Evolutionary conservation across 2,329 filamentous ascomycete species (phyloP), one percentile per base, ranked within the genome.

Genomic region (Penicillium psychrosexuale): DNA sequence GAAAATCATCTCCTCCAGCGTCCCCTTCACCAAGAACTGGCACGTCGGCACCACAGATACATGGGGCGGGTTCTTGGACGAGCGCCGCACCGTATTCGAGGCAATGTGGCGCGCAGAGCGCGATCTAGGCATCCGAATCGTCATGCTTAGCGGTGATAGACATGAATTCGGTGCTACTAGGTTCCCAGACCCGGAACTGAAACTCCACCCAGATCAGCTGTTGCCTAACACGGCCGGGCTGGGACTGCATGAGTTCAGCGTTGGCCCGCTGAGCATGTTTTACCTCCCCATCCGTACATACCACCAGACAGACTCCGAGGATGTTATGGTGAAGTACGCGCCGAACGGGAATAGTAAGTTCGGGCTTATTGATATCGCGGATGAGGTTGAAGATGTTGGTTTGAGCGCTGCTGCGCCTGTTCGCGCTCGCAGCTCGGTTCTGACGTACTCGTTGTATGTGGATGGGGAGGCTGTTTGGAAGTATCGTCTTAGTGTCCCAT

Each of bases 21-120:
- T 97, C 5, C 94, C 94, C 0, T 96, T 99, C 70, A 97, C 94
- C 7, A 96, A 96, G 77, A 99, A 99, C 73, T 99, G 94, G 93
- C 88, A 85, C 24, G 84, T 96, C 61, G 93, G 94, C 61, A 85
- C 85, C 2, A 81, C 87, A 58, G 94, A 99, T 69, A 97, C 94
- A 0, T 99, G 94, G 94, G 91, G 90, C 44, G 93, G 93, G 0
- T 97, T 96, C 72, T 80, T 97, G 2, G 77, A 81, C 46, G 94
- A 99, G 77, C 86, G 94, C 15, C 83, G 82, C 51, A 80, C 79
- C 52, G 83, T 97, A 27, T 85, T 99, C 13, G 88, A 96, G 70
- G 89, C 90, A 2, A 96, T 97, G 84, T 97, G 94, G 91, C 87
- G 89, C 58, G 86, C 89, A 0, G 87, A 90, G n/a, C 77, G 83